phyloP scores from a whole-genome alignment of 2,329 filamentous ascomycete species.

The Cryoendolithus antarcticus region DNA sequence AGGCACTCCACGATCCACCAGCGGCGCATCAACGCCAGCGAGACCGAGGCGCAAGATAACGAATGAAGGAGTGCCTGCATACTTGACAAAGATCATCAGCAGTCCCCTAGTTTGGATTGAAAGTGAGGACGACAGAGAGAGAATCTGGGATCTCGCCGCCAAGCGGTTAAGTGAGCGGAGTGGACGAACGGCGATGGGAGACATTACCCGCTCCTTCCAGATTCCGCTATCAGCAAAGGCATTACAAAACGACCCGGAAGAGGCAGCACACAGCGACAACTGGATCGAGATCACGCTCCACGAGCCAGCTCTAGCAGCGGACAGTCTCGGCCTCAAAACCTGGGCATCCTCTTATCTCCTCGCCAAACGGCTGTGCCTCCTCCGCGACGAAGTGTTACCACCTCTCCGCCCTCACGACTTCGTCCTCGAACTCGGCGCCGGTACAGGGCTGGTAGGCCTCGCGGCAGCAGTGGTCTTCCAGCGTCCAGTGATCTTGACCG shows the following conservation, averaged over 20 bases:
- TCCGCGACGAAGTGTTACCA: conserved; percentile 14
- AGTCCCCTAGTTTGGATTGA: conserved; percentile 57
- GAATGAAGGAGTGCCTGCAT: conserved; percentile 44
- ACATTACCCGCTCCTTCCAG: conserved; percentile 47
- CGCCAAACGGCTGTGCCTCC: conserved; percentile 51
- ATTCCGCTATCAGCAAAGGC: conserved; percentile 27
- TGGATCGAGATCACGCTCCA: conserved; percentile 48
- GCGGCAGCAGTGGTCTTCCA: conserved; percentile 64
- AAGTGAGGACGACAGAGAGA: conserved; percentile 53
- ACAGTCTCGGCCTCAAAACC: conserved; percentile 84
- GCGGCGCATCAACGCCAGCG: conserved; percentile 11
- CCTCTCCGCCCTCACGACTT: too few relatives aligned
- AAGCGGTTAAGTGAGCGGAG: conserved; percentile 73
- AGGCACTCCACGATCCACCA: conserved; percentile 13
- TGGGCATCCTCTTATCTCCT: conserved; percentile 88
- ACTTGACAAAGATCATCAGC: conserved; percentile 57
- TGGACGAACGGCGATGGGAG: conserved; percentile 58
- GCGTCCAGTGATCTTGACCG: conserved; percentile 60
- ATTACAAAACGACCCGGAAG: not conserved
- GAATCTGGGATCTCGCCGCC: conserved; percentile 68
- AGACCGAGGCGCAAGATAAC: conserved; percentile 29
- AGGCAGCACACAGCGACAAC: not conserved
- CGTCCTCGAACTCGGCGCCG: conserved; percentile 61
- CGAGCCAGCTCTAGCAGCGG: conserved; percentile 78
- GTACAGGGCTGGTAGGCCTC: conserved; percentile 82